Conservation (phyloP, 202 grass and related monocot genomes). For the Digitaria exilis region DNA sequence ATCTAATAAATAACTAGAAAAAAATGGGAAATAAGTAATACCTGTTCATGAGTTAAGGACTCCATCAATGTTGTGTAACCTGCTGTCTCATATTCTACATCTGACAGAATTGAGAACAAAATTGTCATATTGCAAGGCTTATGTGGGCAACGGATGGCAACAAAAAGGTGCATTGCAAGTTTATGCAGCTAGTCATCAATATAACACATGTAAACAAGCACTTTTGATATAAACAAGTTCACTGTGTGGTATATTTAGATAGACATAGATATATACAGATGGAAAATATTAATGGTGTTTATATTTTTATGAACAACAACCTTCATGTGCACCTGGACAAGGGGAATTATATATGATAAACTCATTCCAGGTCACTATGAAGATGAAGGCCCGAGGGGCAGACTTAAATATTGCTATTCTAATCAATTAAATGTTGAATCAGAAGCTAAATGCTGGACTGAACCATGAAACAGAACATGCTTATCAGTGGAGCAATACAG, state of each 20-base stretch:
- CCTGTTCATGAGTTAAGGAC: conserved; percentile 67
- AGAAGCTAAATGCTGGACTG: neutral
- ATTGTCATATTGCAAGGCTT: conserved; percentile 14
- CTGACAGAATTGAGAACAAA: conserved; percentile 34
- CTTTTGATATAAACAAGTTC: neutral
- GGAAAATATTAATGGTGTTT: neutral
- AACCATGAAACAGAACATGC: neutral
- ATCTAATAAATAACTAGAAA: conserved; percentile 17
- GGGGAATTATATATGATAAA: neutral
- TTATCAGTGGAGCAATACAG: conserved; percentile 6
- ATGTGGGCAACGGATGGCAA: neutral
- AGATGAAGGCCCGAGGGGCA: neutral
- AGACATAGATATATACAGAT: neutral
- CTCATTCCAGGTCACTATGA: neutral
- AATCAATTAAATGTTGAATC: conserved; percentile 5
- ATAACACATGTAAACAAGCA: conserved; percentile 6
- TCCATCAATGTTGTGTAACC: conserved; percentile 73
- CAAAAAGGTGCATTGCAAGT: neutral
- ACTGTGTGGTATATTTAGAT: neutral
- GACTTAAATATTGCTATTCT: neutral
- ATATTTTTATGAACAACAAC: neutral
- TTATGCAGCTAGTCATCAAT: neutral
- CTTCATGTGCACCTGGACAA: neutral
- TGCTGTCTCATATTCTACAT: conserved; percentile 41
- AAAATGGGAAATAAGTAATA: conserved; percentile 33